These are phyloP conservation scores for Penicillium sp. DNA, from an alignment of 2,329 filamentous ascomycete genomes.

Conservation along the genomic window DNA sequence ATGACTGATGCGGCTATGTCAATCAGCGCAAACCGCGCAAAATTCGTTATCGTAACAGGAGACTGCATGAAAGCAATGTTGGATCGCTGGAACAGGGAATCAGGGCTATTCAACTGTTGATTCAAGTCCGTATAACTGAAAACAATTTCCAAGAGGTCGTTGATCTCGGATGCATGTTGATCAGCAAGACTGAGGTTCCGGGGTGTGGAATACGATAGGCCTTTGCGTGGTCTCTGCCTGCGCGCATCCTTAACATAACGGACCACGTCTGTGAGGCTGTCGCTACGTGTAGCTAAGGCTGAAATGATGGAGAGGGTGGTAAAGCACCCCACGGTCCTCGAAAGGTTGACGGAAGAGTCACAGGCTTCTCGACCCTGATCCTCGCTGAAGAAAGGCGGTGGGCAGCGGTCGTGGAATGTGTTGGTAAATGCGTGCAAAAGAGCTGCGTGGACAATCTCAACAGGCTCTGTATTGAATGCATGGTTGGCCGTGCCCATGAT, in stretches of 20 bases:
- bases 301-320: background rate
- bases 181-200: background rate
- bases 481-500: background rate
- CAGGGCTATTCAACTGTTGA: background rate
- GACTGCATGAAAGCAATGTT: background rate
- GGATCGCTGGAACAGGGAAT: background rate
- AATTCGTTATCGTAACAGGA: background rate
- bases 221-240: background rate
- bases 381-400: background rate
- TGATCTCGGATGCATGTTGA: background rate
- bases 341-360: background rate
- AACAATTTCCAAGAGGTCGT: background rate
- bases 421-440: background rate
- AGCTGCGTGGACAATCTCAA: conserved; percentile 10
- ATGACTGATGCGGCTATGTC: background rate
- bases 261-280: background rate
- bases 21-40: background rate
- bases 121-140: background rate
- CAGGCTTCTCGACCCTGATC: background rate
- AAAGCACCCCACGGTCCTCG: background rate
- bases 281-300: background rate
- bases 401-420: background rate
- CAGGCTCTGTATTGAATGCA: background rate
- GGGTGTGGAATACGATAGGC: background rate
- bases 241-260: background rate